Evolutionary conservation across 2,329 filamentous ascomycete species (phyloP), one percentile per base, ranked within the genome.

Genomic region (Lojkania enalia): DNA sequence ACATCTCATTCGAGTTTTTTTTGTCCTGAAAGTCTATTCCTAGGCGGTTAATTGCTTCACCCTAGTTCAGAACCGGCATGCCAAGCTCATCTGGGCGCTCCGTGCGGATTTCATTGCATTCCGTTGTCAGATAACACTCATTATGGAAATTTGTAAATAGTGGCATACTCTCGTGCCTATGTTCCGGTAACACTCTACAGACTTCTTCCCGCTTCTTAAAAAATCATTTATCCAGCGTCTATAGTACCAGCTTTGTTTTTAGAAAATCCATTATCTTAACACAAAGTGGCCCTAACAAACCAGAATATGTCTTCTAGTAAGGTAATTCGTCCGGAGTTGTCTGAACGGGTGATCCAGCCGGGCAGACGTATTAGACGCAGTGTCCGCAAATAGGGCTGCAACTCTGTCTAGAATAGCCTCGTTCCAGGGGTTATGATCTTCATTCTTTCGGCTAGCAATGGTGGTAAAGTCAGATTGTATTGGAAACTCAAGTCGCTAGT

Each of bases 401-500:
- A 58, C 41, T 5, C 46, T 52, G 3, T 52, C 23, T 9, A 43
- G 20, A 13, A 63, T 37, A 3, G 20, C 20, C n/a, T 50, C 35
- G 29, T 64, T 64, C 60, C 57, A 64, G 2, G 43, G 6, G 19
- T 45, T 51, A n/a, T 60, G 46, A 7, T 50, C 32, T 6, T 58
- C 35, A 27, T 30, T 48, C 31, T 63, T 57, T 12, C 58, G 55
- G 20, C 39, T 62, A 6, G 57, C 55, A 5, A 51, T 44, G 2
- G 57, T 53, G 18, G 60, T 53, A 32, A 64, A 64, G 30, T 63
- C 57, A 9, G 58, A 51, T 38, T 61, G 57, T n/a, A 64, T 55
- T 4, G 61, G 20, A 21, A 64, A 60, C 60, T 64, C 21, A n/a
- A n/a, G 9, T 33, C 15, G 7, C 16, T 11, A 33, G 9, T 16